Conservation (phyloP, 192 early-diverging fungal genomes). For the Thamnidium elegans region DNA sequence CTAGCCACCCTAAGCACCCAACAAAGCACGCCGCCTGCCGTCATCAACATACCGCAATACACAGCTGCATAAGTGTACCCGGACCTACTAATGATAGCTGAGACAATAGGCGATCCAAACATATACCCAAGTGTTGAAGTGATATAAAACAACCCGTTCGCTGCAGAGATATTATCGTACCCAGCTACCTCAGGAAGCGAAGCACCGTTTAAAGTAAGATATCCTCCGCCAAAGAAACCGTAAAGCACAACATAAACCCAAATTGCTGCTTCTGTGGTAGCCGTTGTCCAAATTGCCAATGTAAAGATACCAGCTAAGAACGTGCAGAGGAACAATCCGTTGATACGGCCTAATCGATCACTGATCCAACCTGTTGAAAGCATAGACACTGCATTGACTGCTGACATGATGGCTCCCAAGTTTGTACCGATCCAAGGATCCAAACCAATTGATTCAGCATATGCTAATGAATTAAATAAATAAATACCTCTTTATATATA, state of each 20-base stretch:
- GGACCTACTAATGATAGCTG: constrained; percentile 28
- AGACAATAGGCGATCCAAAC: constrained; percentile 40
- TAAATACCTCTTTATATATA: neutral
- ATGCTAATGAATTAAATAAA: constrained; percentile 10
- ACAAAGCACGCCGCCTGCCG: constrained; percentile 16
- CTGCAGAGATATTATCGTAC: constrained; percentile 29
- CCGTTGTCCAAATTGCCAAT: constrained; percentile 44
- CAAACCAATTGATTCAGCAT: constrained; percentile 24
- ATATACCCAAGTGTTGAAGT: constrained; percentile 41
- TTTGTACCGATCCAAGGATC: constrained; percentile 34
- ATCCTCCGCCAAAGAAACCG: constrained; percentile 48
- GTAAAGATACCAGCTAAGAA: constrained; percentile 43
- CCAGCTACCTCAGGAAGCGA: constrained; percentile 39
- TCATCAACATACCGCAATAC: constrained; percentile 15
- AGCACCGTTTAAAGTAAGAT: constrained; percentile 37
- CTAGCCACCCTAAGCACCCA: constrained; percentile 10
- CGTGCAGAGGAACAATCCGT: constrained; percentile 38
- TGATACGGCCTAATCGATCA: constrained; percentile 45
- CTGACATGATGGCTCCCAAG: constrained; percentile 43
- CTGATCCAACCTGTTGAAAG: constrained; percentile 42
- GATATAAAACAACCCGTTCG: constrained; percentile 38
- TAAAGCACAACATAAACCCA: constrained; percentile 41
- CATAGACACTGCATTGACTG: constrained; percentile 42
- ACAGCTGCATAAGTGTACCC: constrained; percentile 19
- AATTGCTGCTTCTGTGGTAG: constrained; percentile 30